Evolutionary conservation across 2,329 filamentous ascomycete genomes (phyloP), one percentile per base, ranked within the genome.

Genomic region (Xylariaceae sp.): DNA sequence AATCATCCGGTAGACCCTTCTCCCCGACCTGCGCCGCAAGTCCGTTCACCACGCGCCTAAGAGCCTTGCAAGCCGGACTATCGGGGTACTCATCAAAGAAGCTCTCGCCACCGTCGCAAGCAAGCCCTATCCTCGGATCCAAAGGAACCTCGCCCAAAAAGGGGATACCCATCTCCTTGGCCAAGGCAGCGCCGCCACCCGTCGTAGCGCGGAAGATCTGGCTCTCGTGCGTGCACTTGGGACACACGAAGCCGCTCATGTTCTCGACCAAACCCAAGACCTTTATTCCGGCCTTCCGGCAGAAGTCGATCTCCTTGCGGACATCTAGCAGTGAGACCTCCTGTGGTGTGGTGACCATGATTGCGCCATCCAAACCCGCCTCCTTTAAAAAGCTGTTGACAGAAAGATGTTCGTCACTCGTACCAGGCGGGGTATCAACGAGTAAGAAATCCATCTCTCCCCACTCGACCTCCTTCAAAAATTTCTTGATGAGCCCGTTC

Each of bases 381-480:
- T 94, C 89, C 58, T 90, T 92, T 38, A 98, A 73, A 58, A 94
- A 90, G 5, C 86, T 85, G 64, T 95, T 97, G 51, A 98, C 91
- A 54, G 86, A 92, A 25, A 98, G 71, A 68, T 98, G 93, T 70
- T 98, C 93, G 64, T 98, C 93, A 48, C 83, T 90, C 2, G 93
- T 98, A 16, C 93, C 93, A 0, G 93, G 93, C 1, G 94, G 93
- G 1, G 93, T 98, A 66, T 98, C 93, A 10, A 97, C 89, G 41
- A 98, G 77, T 47, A 98, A 64, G 56, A 92, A 95, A 62, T 98
- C 93, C 66, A 97, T 73, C 49, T 94, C 87, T 8, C 93, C 93
- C 93, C 94, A 98, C 63, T 94, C 89, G 6, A 98, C 93, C 61
- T 98, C 94, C 72, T 95, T 96, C 41, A 98, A 70, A 58, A 98